These are phyloP conservation scores for Trapa bicornis DNA, from an alignment of 345 rosid species.

Conservation along the genomic window DNA sequence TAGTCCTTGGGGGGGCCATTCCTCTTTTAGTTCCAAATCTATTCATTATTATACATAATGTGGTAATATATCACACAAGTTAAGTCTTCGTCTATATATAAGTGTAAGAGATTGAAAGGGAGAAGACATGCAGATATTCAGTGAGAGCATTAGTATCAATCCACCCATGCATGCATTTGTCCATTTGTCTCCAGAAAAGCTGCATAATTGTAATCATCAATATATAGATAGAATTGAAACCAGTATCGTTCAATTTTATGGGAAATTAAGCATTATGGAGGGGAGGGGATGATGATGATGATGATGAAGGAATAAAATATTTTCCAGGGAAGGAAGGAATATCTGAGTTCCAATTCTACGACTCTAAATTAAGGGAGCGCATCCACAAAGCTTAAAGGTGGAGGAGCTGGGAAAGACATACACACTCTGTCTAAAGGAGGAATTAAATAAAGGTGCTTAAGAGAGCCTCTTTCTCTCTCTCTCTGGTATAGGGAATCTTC, in stretches of 20 bases:
- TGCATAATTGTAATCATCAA: slow-evolving; percentile 28
- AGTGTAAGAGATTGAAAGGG: slow-evolving; percentile 10
- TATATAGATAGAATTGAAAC: too few species aligned
- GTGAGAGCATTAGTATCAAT: slow-evolving; percentile 10
- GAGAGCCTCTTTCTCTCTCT: neutral
- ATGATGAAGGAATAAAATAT: slow-evolving; percentile 34
- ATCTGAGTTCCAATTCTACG: slow-evolving; percentile 74
- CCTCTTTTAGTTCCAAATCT: neutral
- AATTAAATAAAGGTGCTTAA: slow-evolving; percentile 28
- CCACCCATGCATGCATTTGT: slow-evolving; percentile 33
- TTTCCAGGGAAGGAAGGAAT: slow-evolving; percentile 51
- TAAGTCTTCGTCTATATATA: neutral
- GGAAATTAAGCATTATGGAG: too few species aligned
- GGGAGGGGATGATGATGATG: neutral
- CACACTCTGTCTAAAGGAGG: neutral
- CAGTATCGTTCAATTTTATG: too few species aligned
- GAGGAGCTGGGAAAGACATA: neutral
- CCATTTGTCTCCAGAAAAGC: slow-evolving; percentile 55
- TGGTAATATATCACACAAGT: neutral
- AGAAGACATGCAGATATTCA: slow-evolving; percentile 19
- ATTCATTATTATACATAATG: too few species aligned
- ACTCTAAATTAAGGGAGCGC: slow-evolving; percentile 57
- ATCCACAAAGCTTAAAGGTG: slow-evolving; percentile 39
- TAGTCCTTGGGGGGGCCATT: neutral
- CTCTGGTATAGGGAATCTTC: slow-evolving; percentile 36